A percentile compares a stretch with the other conserved stretches of the same genome.
These are phyloP conservation scores for Canariomyces notabilis DNA, from an alignment of 2,329 filamentous ascomycete species.

Conservation along the genomic window DNA sequence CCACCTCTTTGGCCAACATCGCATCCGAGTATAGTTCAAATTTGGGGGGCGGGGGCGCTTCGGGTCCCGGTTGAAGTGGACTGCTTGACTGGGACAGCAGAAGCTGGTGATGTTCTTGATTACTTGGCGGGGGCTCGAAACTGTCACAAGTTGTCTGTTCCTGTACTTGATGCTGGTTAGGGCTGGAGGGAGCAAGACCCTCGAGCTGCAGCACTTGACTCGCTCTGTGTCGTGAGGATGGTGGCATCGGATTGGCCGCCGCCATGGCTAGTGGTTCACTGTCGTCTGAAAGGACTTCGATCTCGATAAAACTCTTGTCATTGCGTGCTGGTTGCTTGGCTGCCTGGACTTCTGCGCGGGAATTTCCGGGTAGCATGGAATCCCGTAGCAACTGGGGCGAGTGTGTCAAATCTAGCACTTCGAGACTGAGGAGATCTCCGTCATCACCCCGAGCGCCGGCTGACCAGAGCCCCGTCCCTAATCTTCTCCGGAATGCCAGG, in stretches of 20 bases:
- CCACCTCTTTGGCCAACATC: constrained; percentile 58
- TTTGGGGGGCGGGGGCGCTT: constrained; percentile 40
- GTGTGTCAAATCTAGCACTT: constrained; percentile 55
- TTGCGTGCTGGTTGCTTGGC: background rate
- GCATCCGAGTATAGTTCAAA: constrained; percentile 58
- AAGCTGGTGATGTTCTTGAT: constrained; percentile 29
- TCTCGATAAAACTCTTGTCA: constrained; percentile 9
- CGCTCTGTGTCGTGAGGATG: too few relatives aligned
- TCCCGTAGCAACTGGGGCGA: constrained; percentile 32
- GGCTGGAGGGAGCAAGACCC: too few relatives aligned
- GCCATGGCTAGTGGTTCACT: background rate
- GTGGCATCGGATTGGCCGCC: too few relatives aligned
- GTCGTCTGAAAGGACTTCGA: constrained; percentile 10
- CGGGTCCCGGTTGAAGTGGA: constrained; percentile 1
- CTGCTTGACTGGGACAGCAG: constrained; percentile 22
- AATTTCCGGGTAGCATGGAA: background rate
- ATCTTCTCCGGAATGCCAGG: constrained; percentile 13
- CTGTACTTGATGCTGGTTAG: background rate
- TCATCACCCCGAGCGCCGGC: constrained; percentile 62
- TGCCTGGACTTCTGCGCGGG: background rate
- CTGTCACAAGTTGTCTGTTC: constrained; percentile 1
- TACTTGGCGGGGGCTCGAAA: constrained; percentile 29
- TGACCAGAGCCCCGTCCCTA: constrained; percentile 57
- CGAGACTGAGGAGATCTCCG: constrained; percentile 59
- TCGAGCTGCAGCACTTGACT: background rate